phyloP scores from a whole-genome alignment of 2,329 filamentous ascomycete genomes.

The Daldinia eschscholtzii region DNA sequence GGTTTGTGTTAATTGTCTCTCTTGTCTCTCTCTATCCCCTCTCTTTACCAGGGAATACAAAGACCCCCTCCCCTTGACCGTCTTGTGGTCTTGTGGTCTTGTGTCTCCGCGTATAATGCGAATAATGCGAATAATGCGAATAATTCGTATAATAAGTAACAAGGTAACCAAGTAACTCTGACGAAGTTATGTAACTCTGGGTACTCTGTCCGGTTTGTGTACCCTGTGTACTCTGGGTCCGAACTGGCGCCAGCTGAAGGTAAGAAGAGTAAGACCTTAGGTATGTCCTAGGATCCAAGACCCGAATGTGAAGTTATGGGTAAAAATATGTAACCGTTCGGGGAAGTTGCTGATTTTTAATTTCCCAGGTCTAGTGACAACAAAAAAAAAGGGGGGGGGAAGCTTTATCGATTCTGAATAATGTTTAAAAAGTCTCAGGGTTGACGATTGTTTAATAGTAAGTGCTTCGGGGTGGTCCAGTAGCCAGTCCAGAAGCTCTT shows the following conservation, averaged over 20 bases:
- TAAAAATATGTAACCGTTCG: neutral
- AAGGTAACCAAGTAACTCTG: conserved; percentile 1
- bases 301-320: neutral
- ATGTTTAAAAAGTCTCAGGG: conserved; percentile 15
- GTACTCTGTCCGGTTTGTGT: too few relatives aligned
- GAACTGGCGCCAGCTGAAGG: conserved; percentile 17
- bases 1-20: neutral
- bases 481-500: neutral
- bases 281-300: conserved; percentile 21
- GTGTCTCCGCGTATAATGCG: neutral
- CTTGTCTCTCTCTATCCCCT: neutral
- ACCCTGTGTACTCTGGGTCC: conserved; percentile 21
- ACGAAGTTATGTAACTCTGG: neutral
- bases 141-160: too few relatives aligned
- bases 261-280: conserved; percentile 11
- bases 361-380: conserved; percentile 7
- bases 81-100: neutral
- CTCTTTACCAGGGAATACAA: conserved; percentile 8
- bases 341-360: conserved; percentile 9
- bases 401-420: conserved; percentile 9
- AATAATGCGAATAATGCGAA: too few relatives aligned
- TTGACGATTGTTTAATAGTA: conserved; percentile 13
- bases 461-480: conserved; percentile 6
- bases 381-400: conserved; percentile 3
- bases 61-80: neutral